These are phyloP conservation scores for Daldinia caldariorum DNA, from an alignment of 495 filamentous ascomycete genomes.

Conservation along the genomic window DNA sequence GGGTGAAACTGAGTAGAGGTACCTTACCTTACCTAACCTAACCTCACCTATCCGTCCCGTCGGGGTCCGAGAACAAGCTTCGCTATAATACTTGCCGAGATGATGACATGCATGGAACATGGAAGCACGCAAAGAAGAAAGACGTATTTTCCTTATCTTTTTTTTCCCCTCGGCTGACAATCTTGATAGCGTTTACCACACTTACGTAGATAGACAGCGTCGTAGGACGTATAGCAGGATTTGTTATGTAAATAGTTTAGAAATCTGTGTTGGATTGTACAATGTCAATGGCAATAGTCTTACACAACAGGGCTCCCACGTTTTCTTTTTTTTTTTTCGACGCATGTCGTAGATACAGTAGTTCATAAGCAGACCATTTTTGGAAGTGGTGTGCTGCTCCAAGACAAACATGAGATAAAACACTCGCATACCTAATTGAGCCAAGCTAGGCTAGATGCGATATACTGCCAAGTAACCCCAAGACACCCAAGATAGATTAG, in stretches of 20 bases:
- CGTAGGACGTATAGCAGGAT: constrained; percentile 14
- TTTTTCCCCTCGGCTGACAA: constrained; percentile 18
- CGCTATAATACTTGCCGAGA: constrained; percentile 24
- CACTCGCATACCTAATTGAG: background rate
- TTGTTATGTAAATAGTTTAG: background rate
- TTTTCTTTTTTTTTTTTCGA: constrained; percentile 30
- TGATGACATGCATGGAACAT: constrained; percentile 39
- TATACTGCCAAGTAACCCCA: background rate
- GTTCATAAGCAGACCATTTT: background rate
- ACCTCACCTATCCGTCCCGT: too few relatives aligned
- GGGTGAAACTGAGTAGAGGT: too few relatives aligned
- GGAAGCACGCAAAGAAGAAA: constrained; percentile 36
- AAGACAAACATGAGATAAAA: constrained; percentile 7
- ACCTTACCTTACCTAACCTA: too few relatives aligned
- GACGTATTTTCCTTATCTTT: constrained; percentile 2
- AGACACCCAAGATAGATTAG: background rate
- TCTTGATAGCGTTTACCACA: background rate
- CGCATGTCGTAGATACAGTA: constrained; percentile 8
- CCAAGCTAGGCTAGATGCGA: background rate
- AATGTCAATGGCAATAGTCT: constrained; percentile 7
- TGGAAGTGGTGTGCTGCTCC: background rate
- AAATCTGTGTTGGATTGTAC: constrained; percentile 15
- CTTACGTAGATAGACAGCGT: background rate
- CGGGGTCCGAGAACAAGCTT: constrained; percentile 28
- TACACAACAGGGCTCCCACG: constrained; percentile 40